These are phyloP conservation scores for Coemansia sp. DNA, from an alignment of 192 early-diverging fungal genomes.

Conservation along the genomic window DNA sequence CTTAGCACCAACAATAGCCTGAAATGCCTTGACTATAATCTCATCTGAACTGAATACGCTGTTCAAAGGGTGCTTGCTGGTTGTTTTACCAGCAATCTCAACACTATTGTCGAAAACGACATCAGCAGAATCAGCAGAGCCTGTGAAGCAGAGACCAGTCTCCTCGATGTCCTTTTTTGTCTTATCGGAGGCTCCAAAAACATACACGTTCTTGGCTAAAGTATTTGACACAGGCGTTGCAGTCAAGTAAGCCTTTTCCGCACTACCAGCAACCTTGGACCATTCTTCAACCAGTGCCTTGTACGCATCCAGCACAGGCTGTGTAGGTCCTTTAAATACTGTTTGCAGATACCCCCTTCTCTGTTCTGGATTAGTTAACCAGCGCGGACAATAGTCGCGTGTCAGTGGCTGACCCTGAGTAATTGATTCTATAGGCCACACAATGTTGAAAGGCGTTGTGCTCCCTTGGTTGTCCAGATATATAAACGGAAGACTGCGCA, in stretches of 20 bases:
- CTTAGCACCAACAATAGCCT: conserved; percentile 38
- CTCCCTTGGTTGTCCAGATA: conserved; percentile 55
- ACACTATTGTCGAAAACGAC: conserved; percentile 34
- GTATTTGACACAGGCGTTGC: conserved; percentile 6
- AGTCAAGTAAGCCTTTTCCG: conserved; percentile 11
- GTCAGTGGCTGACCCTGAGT: conserved; percentile 54
- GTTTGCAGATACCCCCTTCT: conserved; percentile 60
- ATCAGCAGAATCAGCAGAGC: conserved; percentile 26
- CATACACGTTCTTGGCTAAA: conserved; percentile 22
- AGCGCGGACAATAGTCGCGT: conserved; percentile 62
- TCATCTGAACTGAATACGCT: conserved; percentile 28
- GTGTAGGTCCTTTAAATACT: conserved; percentile 36
- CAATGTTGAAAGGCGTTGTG: conserved; percentile 62
- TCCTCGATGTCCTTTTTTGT: conserved; percentile 13
- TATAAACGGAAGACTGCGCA: conserved; percentile 65
- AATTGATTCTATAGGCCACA: conserved; percentile 65
- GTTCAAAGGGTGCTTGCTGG: conserved; percentile 39
- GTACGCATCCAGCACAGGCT: conserved; percentile 39
- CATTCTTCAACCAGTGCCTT: conserved; percentile 20
- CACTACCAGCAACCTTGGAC: conserved; percentile 22
- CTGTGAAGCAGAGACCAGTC: conserved; percentile 18
- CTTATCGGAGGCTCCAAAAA: conserved; percentile 14
- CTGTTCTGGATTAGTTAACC: conserved; percentile 53
- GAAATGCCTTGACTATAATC: conserved; percentile 32
- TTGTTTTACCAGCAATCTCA: conserved; percentile 8